Evolutionary conservation across 2,329 filamentous ascomycete genomes (phyloP).

Genomic region (Dothideomycetidae sp.): DNA sequence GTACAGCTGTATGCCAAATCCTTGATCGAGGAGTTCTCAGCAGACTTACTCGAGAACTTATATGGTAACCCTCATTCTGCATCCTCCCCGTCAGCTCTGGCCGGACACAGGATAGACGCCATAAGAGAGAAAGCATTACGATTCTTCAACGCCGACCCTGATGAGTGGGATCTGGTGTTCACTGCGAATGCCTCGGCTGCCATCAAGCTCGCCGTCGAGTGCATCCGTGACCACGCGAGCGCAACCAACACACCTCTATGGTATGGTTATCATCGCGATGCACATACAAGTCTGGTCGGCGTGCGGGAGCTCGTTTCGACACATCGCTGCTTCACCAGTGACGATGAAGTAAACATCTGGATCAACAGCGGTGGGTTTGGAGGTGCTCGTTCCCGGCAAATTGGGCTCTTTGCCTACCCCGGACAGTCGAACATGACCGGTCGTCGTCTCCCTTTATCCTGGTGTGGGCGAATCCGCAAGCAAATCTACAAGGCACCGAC

Average conservation of each 20-base stretch:
- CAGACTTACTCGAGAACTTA: conserved; percentile 63
- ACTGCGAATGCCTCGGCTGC: conserved; percentile 85
- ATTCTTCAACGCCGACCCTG: conserved; percentile 70
- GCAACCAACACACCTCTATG: conserved; percentile 44
- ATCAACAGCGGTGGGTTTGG: conserved; percentile 31
- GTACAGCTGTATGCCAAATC: conserved; percentile 53
- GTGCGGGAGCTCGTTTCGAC: conserved; percentile 52
- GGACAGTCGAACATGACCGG: conserved; percentile 93
- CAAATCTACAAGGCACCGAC: conserved; percentile 19
- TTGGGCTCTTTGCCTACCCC: conserved; percentile 61
- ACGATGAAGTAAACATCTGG: conserved; percentile 52
- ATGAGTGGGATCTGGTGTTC: conserved; percentile 76
- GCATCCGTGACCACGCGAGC: conserved; percentile 50
- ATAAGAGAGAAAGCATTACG: conserved; percentile 54
- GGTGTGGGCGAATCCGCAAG: conserved; percentile 41
- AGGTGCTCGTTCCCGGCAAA: conserved; percentile 15
- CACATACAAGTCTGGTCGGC: conserved; percentile 78
- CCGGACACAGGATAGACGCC: conserved; percentile 61
- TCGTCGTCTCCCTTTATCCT: conserved; percentile 54
- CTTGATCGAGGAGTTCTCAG: conserved; percentile 62
- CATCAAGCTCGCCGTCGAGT: conserved; percentile 74
- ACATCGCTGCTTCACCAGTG: conserved; percentile 51
- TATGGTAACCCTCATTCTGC: conserved; percentile 89
- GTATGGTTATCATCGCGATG: conserved; percentile 70
- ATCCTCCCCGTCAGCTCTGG: conserved; percentile 64